These are phyloP conservation scores for Pachyrhizus erosus DNA, from an alignment of 306 rosid genomes.

Conservation along the genomic window DNA sequence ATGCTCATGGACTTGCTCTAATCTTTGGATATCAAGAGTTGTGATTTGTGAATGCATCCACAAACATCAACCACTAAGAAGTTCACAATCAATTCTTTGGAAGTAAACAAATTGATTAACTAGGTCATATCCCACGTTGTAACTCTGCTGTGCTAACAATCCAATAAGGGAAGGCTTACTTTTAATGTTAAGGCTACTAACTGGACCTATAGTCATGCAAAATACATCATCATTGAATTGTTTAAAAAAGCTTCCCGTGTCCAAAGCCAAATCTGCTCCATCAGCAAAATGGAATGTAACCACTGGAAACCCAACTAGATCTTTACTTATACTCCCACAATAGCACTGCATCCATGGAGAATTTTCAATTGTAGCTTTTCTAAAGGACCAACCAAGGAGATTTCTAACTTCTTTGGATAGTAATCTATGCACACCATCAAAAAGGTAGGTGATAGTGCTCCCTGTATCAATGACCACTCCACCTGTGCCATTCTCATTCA, in stretches of 20 bases:
- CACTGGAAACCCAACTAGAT: slow-evolving; percentile 51
- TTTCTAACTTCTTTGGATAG: slow-evolving; percentile 38
- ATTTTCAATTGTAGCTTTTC: not conserved
- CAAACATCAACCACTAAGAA: slow-evolving; percentile 41
- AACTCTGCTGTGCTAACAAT: slow-evolving; percentile 52
- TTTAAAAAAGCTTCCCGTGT: slow-evolving; percentile 39
- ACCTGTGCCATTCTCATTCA: slow-evolving; percentile 41
- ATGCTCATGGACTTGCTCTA: not conserved
- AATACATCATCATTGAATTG: not conserved
- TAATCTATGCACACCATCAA: slow-evolving; percentile 18
- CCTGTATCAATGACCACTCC: slow-evolving; percentile 59
- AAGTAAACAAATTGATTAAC: slow-evolving; percentile 34
- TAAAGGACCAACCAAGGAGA: not conserved
- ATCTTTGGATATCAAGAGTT: not conserved
- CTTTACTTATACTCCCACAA: slow-evolving; percentile 34
- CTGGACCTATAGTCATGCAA: slow-evolving; percentile 44
- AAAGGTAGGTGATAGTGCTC: slow-evolving; percentile 30
- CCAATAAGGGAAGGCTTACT: slow-evolving; percentile 39
- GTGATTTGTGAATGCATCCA: not conserved
- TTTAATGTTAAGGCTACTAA: not conserved
- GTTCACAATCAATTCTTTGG: slow-evolving; percentile 54
- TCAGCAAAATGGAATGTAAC: slow-evolving; percentile 49
- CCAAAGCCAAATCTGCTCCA: slow-evolving; percentile 49
- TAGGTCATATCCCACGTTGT: slow-evolving; percentile 54
- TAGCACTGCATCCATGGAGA: slow-evolving; percentile 43